These are phyloP conservation scores for Alloteropsis semialata DNA, from an alignment of 176 grass and related monocot genomes.

Conservation along the genomic window DNA sequence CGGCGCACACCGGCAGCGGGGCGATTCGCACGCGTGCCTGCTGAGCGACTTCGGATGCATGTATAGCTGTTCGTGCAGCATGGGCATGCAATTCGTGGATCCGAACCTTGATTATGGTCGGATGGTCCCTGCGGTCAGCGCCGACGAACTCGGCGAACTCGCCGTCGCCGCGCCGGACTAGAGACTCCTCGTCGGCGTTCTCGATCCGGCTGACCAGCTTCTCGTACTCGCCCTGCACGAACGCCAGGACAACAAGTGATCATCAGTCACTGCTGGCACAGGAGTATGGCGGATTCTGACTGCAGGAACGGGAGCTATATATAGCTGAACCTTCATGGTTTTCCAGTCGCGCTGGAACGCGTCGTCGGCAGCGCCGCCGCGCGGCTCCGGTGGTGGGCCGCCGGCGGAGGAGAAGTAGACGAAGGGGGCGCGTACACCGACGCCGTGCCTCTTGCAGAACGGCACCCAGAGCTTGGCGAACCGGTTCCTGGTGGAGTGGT, in stretches of 20 bases:
- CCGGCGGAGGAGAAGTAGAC: conserved; percentile 36
- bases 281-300: too few relatives aligned
- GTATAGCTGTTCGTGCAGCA: neutral
- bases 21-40: too few relatives aligned
- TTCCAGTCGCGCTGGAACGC: conserved; percentile 9
- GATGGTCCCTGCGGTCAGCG: conserved; percentile 36
- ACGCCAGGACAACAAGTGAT: too few relatives aligned
- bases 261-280: too few relatives aligned
- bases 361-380: too few relatives aligned
- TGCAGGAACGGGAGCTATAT: too few relatives aligned
- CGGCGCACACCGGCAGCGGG: too few relatives aligned
- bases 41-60: too few relatives aligned
- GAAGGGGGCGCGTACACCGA: conserved; percentile 36
- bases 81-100: neutral
- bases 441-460: conserved; percentile 40
- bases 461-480: conserved; percentile 60
- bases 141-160: too few relatives aligned
- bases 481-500: too few relatives aligned
- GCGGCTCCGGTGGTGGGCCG: neutral
- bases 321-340: conserved; percentile 17
- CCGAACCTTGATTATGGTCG: conserved; percentile 46
- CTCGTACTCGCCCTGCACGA: conserved; percentile 44
- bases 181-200: conserved; percentile 24
- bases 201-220: conserved; percentile 33
- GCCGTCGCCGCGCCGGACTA: neutral